Base-by-base conservation (phyloP, 1,284 basidiomycete species). In the Irpex sp. region DNA sequence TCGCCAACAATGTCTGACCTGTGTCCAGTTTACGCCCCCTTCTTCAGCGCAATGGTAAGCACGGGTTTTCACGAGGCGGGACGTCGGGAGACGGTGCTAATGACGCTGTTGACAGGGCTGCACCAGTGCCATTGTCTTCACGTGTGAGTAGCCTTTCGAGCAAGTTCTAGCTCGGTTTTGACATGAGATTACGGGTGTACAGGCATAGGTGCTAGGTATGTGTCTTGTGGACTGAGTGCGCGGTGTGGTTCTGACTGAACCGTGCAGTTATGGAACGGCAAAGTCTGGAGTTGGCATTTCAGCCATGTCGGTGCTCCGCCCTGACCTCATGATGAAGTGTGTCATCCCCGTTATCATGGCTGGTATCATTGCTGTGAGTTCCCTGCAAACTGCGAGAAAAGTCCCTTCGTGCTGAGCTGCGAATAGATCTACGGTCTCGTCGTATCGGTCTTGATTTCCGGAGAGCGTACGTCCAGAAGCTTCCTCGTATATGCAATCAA, bases 221-320 rank as follows among this genome's bases (percentile, higher is more conserved):
- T 75, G 47, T 9, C 15, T 19, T n/a, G 11, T 6, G 50, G 39
- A 11, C 5, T 26, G 5, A 39, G 33, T 46, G 4, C 17, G 60
- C 49, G 4, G 11, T 31, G 64, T 63, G 13, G 59, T 61, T 31
- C 9, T 39, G 33, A 46, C 56, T 51, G 46, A 43, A 15, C 55
- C 36, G 21, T 54, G 37, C 68, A 92, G 89, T 81, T 92, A 92
- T 83, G 97, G 97, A 68, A 99, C 96, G 43, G 94, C 97, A 72
- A 99, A 99, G 83, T 97, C 97, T 72, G 97, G 97, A 75, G 96
- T 99, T 72, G 97, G 97, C 77, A 98, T 99, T 75, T 94, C 96
- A 63, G 95, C 96, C 69, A 97, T 98, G 95, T 94, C 95, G 65
- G 94, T 98, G 66, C 88, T 98, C 69, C 89, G 95, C 69, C 94